Conservation (phyloP, 192 early-diverging fungal species). For the Phlyctochytrium planicorne region DNA sequence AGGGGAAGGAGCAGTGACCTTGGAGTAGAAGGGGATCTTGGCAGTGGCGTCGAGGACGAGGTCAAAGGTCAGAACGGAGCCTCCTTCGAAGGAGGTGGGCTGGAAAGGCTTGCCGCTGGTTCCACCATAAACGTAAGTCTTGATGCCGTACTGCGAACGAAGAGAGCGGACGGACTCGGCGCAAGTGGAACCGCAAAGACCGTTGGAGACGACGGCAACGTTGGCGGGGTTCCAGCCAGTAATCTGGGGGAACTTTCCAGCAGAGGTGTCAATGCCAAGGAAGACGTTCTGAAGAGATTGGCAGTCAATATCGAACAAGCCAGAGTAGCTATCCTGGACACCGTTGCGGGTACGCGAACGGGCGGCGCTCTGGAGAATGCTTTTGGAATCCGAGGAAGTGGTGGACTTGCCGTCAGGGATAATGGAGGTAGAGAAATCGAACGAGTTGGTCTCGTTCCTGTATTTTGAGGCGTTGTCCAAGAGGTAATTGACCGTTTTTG, state of each 20-base stretch:
- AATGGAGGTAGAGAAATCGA: neutral
- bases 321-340: neutral
- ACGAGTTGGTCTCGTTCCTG: neutral
- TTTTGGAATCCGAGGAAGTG: neutral
- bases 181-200: conserved; percentile 15
- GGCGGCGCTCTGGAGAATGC: neutral
- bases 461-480: neutral
- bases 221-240: conserved; percentile 10
- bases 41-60: neutral
- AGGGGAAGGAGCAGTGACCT: neutral
- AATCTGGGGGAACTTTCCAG: neutral
- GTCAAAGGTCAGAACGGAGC: conserved; percentile 2
- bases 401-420: neutral
- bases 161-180: neutral
- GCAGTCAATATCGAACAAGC: conserved; percentile 3
- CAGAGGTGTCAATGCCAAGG: neutral
- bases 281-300: neutral
- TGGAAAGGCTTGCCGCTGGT: conserved; percentile 2
- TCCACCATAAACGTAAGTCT: conserved; percentile 11
- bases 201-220: conserved; percentile 10
- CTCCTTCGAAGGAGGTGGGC: conserved; percentile 4
- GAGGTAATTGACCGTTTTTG: neutral
- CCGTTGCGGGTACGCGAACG: neutral
- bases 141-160: conserved; percentile 2
- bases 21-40: neutral